phyloP scores from a whole-genome alignment of 352 stramenopile genomes.

The Pythium monospermum region DNA sequence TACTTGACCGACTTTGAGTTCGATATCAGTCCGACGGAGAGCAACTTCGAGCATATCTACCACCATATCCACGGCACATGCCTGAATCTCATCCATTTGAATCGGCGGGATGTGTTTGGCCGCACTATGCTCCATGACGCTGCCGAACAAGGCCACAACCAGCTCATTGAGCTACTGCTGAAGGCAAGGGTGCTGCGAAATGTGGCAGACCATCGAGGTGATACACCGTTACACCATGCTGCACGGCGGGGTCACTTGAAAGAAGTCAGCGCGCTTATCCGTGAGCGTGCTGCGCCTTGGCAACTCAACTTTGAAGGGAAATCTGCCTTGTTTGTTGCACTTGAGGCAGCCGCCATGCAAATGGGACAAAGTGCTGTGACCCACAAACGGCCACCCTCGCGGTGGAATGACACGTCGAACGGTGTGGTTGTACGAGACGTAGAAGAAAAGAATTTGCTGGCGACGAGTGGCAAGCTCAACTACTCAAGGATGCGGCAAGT shows the following conservation, averaged over 20 bases:
- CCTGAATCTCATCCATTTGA: constrained; percentile 41
- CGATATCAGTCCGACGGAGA: constrained; percentile 43
- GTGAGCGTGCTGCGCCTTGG: constrained; percentile 33
- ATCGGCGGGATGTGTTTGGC: constrained; percentile 42
- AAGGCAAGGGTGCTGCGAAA: constrained; percentile 42
- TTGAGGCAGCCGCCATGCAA: constrained; percentile 38
- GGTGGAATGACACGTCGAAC: background rate
- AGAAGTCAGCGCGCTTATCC: constrained; percentile 48
- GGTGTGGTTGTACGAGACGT: constrained; percentile 1
- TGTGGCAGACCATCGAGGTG: constrained; percentile 29
- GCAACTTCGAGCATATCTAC: constrained; percentile 54
- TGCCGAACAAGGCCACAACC: constrained; percentile 45
- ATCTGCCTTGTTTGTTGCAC: constrained; percentile 42
- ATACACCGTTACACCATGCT: constrained; percentile 58
- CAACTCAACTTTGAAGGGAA: constrained; percentile 45
- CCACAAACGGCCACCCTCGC: constrained; percentile 11
- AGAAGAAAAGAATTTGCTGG: constrained; percentile 34
- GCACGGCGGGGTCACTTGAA: constrained; percentile 37
- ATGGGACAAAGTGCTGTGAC: constrained; percentile 2
- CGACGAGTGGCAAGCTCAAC: constrained; percentile 15
- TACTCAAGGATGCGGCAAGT: constrained; percentile 58
- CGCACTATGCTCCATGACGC: constrained; percentile 62
- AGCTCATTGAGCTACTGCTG: constrained; percentile 47
- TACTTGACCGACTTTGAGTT: constrained; percentile 62
- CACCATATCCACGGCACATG: constrained; percentile 35